Conservation (phyloP, 2,329 filamentous ascomycete genomes). For the Elsinoe australis region DNA sequence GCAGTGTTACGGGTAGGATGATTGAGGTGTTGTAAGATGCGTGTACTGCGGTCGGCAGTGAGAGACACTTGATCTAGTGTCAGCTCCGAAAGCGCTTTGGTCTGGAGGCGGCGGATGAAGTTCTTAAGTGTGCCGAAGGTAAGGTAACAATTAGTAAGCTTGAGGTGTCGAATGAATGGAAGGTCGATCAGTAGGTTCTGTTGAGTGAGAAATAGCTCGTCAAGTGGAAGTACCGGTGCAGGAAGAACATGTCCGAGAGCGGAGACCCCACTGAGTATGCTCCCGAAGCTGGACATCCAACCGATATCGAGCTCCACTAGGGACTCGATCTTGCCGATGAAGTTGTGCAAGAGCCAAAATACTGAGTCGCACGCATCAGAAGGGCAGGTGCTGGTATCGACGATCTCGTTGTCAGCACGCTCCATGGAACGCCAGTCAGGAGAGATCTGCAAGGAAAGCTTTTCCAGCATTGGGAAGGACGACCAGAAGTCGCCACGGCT, state of each 20-base stretch:
- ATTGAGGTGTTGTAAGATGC: not conserved
- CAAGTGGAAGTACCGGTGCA: conserved; percentile 43
- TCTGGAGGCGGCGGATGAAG: conserved; percentile 45
- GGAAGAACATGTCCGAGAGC: conserved; percentile 53
- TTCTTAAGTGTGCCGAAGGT: conserved; percentile 50
- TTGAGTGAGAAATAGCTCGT: conserved; percentile 22
- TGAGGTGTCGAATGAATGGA: conserved; percentile 51
- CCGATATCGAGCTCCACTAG: conserved; percentile 57
- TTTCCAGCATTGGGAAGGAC: conserved; percentile 46
- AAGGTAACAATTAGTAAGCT: conserved; percentile 62
- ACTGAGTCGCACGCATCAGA: conserved; percentile 46
- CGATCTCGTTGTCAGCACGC: conserved; percentile 45
- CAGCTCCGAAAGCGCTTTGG: conserved; percentile 45
- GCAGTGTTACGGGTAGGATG: conserved; percentile 3
- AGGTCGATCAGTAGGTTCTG: conserved; percentile 41
- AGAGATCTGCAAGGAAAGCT: conserved; percentile 53
- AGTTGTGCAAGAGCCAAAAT: conserved; percentile 43
- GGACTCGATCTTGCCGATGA: conserved; percentile 39
- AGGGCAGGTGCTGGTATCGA: conserved; percentile 45
- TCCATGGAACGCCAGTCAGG: conserved; percentile 58
- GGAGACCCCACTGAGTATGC: not conserved
- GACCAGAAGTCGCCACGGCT: conserved; percentile 55
- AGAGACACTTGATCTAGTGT: conserved; percentile 59
- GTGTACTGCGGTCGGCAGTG: conserved; percentile 34
- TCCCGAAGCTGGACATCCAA: conserved; percentile 39